Conservation (phyloP, 495 filamentous ascomycete genomes). For the Diplogelasinospora grovesii region DNA sequence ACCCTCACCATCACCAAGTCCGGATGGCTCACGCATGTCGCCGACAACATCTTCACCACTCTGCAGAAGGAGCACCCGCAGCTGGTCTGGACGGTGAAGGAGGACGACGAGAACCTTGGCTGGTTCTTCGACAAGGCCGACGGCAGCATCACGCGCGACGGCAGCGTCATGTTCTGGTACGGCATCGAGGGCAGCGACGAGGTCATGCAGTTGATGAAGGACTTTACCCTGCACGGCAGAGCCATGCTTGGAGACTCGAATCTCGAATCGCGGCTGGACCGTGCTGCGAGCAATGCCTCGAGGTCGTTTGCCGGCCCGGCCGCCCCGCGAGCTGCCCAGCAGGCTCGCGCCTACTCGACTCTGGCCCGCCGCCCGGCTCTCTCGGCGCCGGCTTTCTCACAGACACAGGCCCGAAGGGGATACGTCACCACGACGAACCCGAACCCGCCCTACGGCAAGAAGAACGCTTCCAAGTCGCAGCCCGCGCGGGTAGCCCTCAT, state of each 20-base stretch:
- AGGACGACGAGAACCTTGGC: constrained; percentile 92
- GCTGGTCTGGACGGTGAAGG: constrained; percentile 94
- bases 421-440: constrained; percentile 81
- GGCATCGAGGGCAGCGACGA: constrained; percentile 81
- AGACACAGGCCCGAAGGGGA: constrained; percentile 37
- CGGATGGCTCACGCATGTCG: constrained; percentile 91
- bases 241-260: constrained; percentile 90
- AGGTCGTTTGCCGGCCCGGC: too few species aligned
- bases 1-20: constrained; percentile 94
- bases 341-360: constrained; percentile 61
- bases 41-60: constrained; percentile 93
- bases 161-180: constrained; percentile 95
- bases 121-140: constrained; percentile 99
- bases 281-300: constrained; percentile 56
- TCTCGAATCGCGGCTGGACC: constrained; percentile 74
- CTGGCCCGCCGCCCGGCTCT: constrained; percentile 34
- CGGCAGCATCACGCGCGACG: constrained; percentile 76
- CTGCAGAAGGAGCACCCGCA: constrained; percentile 90
- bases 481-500: constrained; percentile 86
- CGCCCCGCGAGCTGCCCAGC: constrained; percentile 38
- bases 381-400: constrained; percentile 9
- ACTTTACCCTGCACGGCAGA: constrained; percentile 76
- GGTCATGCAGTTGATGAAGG: constrained; percentile 77
- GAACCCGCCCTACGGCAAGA: constrained; percentile 91
- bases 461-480: constrained; percentile 76